phyloP scores from a whole-genome alignment of 805 yeast species.

The Saturnispora serradocipensis region DNA sequence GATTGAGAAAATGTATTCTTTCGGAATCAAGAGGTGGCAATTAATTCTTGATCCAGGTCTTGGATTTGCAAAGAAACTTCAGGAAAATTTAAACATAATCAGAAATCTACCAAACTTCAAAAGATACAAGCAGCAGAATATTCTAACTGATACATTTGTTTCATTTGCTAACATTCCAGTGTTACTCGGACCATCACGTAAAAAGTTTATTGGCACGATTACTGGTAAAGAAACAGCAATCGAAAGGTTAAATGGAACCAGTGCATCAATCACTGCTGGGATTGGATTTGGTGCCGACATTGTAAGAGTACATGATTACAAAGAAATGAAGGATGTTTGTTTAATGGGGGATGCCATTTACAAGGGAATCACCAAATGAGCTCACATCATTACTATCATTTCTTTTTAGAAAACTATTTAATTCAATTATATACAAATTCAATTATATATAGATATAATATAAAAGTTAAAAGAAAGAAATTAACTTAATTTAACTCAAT shows the following conservation, averaged over 20 bases:
- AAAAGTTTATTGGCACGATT: slow-evolving; percentile 71
- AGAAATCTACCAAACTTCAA: slow-evolving; percentile 40
- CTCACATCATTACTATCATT: not conserved
- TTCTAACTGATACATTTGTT: slow-evolving; percentile 23
- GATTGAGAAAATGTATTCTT: slow-evolving; percentile 43
- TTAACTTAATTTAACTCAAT: not conserved
- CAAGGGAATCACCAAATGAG: slow-evolving; percentile 17
- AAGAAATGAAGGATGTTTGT: slow-evolving; percentile 43
- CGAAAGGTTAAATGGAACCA: slow-evolving; percentile 69
- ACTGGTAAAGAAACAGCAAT: slow-evolving; percentile 48
- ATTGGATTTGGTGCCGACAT: slow-evolving; percentile 68
- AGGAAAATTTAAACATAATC: slow-evolving; percentile 61
- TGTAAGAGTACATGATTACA: slow-evolving; percentile 81
- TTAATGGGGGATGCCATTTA: slow-evolving; percentile 69
- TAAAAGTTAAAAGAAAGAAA: slow-evolving; percentile 2
- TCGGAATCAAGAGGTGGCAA: slow-evolving; percentile 83
- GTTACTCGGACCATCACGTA: slow-evolving; percentile 82
- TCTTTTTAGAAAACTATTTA: not conserved
- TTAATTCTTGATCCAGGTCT: slow-evolving; percentile 88
- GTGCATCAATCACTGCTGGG: slow-evolving; percentile 64
- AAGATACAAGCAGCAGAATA: slow-evolving; percentile 30
- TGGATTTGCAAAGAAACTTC: slow-evolving; percentile 84
- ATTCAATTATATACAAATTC: not conserved
- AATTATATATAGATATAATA: not conserved
- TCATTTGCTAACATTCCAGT: slow-evolving; percentile 52